These are phyloP conservation scores for Fonsecaea nubica DNA, from an alignment of 2,329 filamentous ascomycete species.

Conservation along the genomic window DNA sequence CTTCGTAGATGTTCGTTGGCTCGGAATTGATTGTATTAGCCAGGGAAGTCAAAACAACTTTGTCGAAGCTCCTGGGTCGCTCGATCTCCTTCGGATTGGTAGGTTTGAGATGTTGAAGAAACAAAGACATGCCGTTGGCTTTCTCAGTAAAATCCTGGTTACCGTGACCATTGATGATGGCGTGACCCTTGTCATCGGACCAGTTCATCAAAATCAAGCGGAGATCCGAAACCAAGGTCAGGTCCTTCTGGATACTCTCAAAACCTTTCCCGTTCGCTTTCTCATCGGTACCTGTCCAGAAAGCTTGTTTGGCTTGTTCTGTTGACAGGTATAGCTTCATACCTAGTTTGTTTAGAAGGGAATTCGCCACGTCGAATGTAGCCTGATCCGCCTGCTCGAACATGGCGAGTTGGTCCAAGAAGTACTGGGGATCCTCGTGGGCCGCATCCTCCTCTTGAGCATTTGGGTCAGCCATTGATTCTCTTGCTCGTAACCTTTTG, in stretches of 20 bases:
- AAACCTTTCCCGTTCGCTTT: not conserved
- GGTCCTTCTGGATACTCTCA: slow-evolving; percentile 33
- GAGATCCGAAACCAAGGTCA: slow-evolving; percentile 52
- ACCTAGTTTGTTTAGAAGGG: slow-evolving; percentile 59
- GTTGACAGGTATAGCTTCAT: slow-evolving; percentile 45
- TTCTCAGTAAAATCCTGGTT: slow-evolving; percentile 56
- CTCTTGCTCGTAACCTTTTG: slow-evolving; percentile 66
- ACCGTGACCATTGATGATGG: slow-evolving; percentile 57
- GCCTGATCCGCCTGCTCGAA: slow-evolving; percentile 64
- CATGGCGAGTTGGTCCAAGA: slow-evolving; percentile 61
- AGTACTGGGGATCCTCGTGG: slow-evolving; percentile 61
- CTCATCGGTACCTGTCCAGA: slow-evolving; percentile 27
- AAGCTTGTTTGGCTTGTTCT: slow-evolving; percentile 46
- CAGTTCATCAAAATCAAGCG: slow-evolving; percentile 51
- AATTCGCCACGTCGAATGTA: slow-evolving; percentile 61
- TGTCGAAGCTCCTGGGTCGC: slow-evolving; percentile 50
- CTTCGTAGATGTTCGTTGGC: slow-evolving; percentile 58
- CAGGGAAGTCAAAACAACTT: slow-evolving; percentile 50
- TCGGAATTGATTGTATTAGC: slow-evolving; percentile 54
- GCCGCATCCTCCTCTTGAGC: slow-evolving; percentile 55
- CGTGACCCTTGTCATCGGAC: slow-evolving; percentile 54
- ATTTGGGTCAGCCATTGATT: slow-evolving; percentile 58
- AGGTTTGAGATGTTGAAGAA: slow-evolving; percentile 63
- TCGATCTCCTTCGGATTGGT: slow-evolving; percentile 49
- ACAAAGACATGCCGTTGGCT: slow-evolving; percentile 59